These are phyloP conservation scores for Posidonia oceanica DNA, from an alignment of 116 monocot genomes.

Conservation along the genomic window DNA sequence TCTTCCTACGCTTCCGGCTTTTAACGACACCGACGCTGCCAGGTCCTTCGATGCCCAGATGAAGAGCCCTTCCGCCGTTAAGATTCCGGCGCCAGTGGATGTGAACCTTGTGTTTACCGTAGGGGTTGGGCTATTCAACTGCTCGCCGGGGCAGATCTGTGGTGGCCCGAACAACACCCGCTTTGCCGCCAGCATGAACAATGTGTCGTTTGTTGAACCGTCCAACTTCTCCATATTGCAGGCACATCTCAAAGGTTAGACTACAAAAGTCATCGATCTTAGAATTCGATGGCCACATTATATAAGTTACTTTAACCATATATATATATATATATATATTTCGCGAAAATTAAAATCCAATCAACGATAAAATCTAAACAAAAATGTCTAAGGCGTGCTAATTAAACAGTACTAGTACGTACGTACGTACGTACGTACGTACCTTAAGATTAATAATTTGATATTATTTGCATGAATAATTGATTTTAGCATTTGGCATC, in stretches of 20 bases:
- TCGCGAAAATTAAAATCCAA: too few species aligned
- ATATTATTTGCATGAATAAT: too few species aligned
- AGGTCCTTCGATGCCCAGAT: conserved; percentile 17
- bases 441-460: too few species aligned
- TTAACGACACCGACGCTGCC: conserved; percentile 40
- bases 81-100: conserved; percentile 35
- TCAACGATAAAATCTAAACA: too few species aligned
- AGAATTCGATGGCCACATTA: too few species aligned
- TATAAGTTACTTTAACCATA: too few species aligned
- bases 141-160: conserved; percentile 22
- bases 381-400: too few species aligned
- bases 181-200: conserved; percentile 69
- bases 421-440: too few species aligned
- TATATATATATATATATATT: too few species aligned
- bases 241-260: conserved; percentile 2
- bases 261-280: too few species aligned
- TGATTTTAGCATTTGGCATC: too few species aligned
- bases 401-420: too few species aligned
- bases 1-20: conserved; percentile 17
- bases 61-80: conserved; percentile 18
- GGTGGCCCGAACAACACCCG: conserved; percentile 38
- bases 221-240: conserved; percentile 23
- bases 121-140: conserved; percentile 39
- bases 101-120: conserved; percentile 60
- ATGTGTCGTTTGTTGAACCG: conserved; percentile 48